Percentiles rank a stretch among this genome's conserved stretches.
These are phyloP conservation scores for Cladosporium sp. DNA, from an alignment of 2,329 filamentous ascomycete species.

Conservation along the genomic window DNA sequence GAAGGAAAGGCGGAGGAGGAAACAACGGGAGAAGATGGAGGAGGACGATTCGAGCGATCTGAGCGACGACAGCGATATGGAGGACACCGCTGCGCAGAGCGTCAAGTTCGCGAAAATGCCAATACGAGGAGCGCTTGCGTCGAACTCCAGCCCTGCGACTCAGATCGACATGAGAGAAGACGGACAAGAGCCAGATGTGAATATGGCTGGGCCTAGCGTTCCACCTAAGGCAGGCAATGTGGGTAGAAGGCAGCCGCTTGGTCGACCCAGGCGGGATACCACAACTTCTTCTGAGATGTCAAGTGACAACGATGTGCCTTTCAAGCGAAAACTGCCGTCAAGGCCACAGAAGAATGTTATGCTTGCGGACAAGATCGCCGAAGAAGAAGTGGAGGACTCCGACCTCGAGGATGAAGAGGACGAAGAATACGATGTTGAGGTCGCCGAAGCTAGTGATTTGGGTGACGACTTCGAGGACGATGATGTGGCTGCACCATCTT, in stretches of 20 bases:
- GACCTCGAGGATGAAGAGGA: conserved; percentile 41
- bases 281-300: conserved; percentile 82
- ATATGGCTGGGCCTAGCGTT: conserved; percentile 54
- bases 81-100: conserved; percentile 71
- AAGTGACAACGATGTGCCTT: conserved; percentile 72
- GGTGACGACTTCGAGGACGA: conserved; percentile 64
- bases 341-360: conserved; percentile 58
- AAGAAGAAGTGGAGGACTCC: conserved; percentile 45
- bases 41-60: conserved; percentile 86
- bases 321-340: conserved; percentile 59
- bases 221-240: background rate
- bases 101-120: conserved; percentile 98
- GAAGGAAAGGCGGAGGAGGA: conserved; percentile 62
- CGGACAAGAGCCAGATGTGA: conserved; percentile 29
- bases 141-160: conserved; percentile 74
- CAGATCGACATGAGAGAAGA: conserved; percentile 18
- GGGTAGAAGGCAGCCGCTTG: conserved; percentile 48
- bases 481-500: conserved; percentile 52
- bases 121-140: conserved; percentile 65
- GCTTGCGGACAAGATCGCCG: conserved; percentile 54
- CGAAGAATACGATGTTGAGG: conserved; percentile 26
- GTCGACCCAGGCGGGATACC: conserved; percentile 69
- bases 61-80: conserved; percentile 73
- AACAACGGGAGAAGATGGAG: conserved; percentile 72
- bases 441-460: conserved; percentile 41